Evolutionary conservation across 75 land plant species (phyloP), one percentile per base, ranked within the genome.

Genomic region (Pinus taeda): DNA sequence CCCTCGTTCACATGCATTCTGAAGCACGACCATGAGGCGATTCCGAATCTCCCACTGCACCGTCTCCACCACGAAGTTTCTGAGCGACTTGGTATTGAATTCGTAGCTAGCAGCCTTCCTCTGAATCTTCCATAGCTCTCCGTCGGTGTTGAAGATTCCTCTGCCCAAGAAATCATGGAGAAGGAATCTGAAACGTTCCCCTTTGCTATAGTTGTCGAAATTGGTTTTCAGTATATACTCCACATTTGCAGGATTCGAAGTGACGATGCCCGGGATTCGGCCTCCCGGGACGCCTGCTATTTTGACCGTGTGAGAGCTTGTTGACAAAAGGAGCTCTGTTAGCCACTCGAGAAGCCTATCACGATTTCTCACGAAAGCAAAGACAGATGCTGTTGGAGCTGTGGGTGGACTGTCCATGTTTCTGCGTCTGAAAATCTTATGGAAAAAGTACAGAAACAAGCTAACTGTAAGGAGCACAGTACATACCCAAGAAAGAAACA

Each of bases 101-200:
- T 83, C 89, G 53, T 78, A 83, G 75, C 86, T 83, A 1, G 87
- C 85, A 11, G 85, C 9, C 81, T 92, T 92, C 22, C 91, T 58
- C 84, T 91, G 93, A 8, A 66, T 22, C 33, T 71, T 60, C 93
- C 93, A 91, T 4, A 74, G 74, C 37, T 89, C 81, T 26, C 89
- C 91, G 69, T 91, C 93, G 24, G 74, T 82, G 71, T 88, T 91
- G 87, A 91, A 91, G 57, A 91, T 91, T 45, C 94, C 91, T 3
- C 73, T 53, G 63, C 94, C 91, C 15, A 92, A 86, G 71, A 92
- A 77, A 64, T 92, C 94, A 3, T 71, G 73, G 14, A 92, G 76
- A 75, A 81, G 75, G 24, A 61, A 63, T 4, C 79, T 71, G 80
- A 89, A 85, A 60, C 83, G 80, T 76, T 74, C 57, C 22, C 92